Evolutionary conservation across 208 protist genomes (phyloP), one percentile per base, ranked within the genome.

Genomic region (Leishmania amazonensis): DNA sequence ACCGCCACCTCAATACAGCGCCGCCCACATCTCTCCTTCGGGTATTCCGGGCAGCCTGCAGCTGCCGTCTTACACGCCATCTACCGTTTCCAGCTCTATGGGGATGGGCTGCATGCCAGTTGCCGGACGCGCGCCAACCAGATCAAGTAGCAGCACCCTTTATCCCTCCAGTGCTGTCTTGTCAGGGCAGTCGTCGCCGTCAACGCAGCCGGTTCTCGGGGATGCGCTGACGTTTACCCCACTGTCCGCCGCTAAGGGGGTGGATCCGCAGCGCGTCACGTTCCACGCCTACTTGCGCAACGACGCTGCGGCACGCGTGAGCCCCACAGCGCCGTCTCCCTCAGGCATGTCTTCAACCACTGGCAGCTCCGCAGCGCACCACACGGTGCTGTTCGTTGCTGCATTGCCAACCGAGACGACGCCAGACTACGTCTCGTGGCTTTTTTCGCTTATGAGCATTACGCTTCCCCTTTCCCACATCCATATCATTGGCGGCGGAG

Each of bases 391-490:
- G 19, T 94, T 94, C 64, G 71, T 92, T 35, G 90, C 88, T 71
- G 90, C 88, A 15, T 81, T 94, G 35, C 75, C 85, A 7, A 75
- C 51, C 19, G 79, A 87, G 28, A 78, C 83, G 2, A 83, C 81
- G 38, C 57, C 57, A 28, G 78, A 85, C 31, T 94, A 90, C 83
- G 84, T 94, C 28, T 87, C 88, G 15, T 94, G 90, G 90, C 68
- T 90, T 31, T 92, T 94, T 68, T 85, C 77, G 3, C 68, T 85
- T 54, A 85, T 85, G 82, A 62, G 75, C 64, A 85, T 85, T 19
- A 58, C 78, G 7, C 65, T 85, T 2, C 82, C 72, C 3, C 40
- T 53, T 31, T 35, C 78, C 6, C 68, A 58, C 54, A 82, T 82
- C 53, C 82, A 85, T 64, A 75, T 82, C 45, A 82, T 85, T 51